These are phyloP conservation scores for Digitaria exilis DNA, from an alignment of 202 grass and related monocot species.

Conservation along the genomic window DNA sequence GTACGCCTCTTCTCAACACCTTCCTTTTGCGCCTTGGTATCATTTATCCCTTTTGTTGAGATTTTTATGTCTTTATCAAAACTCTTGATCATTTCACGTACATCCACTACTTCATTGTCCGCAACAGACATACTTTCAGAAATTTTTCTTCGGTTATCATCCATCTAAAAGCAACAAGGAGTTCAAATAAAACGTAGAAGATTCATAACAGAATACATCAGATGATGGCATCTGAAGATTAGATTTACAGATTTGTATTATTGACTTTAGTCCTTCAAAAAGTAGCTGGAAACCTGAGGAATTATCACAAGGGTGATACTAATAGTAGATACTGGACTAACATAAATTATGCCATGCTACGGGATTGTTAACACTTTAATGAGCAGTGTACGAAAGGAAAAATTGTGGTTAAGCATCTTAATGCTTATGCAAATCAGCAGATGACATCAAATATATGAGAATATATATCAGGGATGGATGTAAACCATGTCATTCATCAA, in stretches of 20 bases:
- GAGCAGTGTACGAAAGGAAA: not conserved
- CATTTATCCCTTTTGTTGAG: conserved; percentile 81
- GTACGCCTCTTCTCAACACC: conserved; percentile 82
- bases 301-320: not conserved
- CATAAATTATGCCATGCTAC: conserved; percentile 14
- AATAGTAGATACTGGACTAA: not conserved
- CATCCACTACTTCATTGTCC: conserved; percentile 85
- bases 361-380: not conserved
- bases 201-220: conserved; percentile 32
- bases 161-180: conserved; percentile 74
- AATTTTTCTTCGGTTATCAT: conserved; percentile 82
- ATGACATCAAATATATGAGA: conserved; percentile 9
- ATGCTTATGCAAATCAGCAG: not conserved
- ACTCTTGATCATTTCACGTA: conserved; percentile 78
- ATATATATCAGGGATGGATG: not conserved
- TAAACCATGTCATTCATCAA: conserved; percentile 7
- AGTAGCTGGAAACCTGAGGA: not conserved
- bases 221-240: conserved; percentile 23
- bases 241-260: conserved; percentile 14
- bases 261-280: not conserved
- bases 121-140: conserved; percentile 77
- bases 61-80: conserved; percentile 86
- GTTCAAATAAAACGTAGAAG: conserved; percentile 31
- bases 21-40: conserved; percentile 75
- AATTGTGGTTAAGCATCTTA: conserved; percentile 20